A percentile compares a stretch with the other conserved stretches of the same genome.
These are phyloP conservation scores for Skeletonema grethae DNA, from an alignment of 108 stramenopile genomes.

Conservation along the genomic window DNA sequence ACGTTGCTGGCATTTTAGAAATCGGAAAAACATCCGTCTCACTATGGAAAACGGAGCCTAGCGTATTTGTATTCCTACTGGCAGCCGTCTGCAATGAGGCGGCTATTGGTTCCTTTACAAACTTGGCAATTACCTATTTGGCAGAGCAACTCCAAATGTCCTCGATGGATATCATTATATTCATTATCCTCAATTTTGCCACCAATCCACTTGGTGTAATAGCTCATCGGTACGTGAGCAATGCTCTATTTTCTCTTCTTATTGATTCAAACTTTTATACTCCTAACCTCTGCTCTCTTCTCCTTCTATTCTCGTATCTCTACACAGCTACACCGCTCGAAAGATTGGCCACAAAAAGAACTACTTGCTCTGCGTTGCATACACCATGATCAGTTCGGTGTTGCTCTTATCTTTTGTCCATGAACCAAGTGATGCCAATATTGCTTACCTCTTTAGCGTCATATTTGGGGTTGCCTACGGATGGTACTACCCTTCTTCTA, in stretches of 20 bases:
- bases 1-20: constrained; percentile 21
- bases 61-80: constrained; percentile 17
- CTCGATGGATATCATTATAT: constrained; percentile 15
- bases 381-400: constrained; percentile 13
- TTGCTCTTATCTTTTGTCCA: constrained; percentile 21
- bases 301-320: background rate
- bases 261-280: background rate
- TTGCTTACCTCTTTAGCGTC: constrained; percentile 30
- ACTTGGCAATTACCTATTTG: constrained; percentile 29
- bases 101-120: constrained; percentile 16
- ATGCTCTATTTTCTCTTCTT: background rate
- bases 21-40: constrained; percentile 6
- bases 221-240: background rate
- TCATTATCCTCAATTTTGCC: constrained; percentile 31
- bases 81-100: constrained; percentile 18
- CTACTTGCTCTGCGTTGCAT: constrained; percentile 22
- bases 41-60: constrained; percentile 27
- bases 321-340: constrained; percentile 12
- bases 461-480: constrained; percentile 39
- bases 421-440: constrained; percentile 17
- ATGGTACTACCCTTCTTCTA: constrained; percentile 44
- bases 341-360: constrained; percentile 33
- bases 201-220: constrained; percentile 28
- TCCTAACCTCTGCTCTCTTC: background rate
- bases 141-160: constrained; percentile 24